Base-by-base conservation (phyloP, 768 basidiomycete species). In the Lentinula edodes region DNA sequence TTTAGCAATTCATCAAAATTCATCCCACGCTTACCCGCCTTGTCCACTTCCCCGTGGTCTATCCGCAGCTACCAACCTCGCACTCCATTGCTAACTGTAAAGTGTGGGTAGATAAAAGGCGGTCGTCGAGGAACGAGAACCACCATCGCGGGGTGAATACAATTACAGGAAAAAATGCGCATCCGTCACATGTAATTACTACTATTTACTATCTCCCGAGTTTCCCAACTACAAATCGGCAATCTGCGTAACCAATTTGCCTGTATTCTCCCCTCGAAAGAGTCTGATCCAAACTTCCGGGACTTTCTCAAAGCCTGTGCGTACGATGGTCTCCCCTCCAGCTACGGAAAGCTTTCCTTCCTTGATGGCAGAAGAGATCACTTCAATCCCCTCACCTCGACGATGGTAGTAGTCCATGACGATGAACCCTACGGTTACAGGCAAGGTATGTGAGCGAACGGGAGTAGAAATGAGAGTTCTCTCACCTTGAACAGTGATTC, bases 211-310 rank as follows among this genome's bases (percentile, higher is more conserved):
- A 39, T 6, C 38, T 23, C 9, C 8, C 28, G 50, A 23, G 28
- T 32, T 28, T 13, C 52, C 36, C 16, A 34, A 51, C 35, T 55
- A 55, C 16, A 55, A 42, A 56, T 56, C 55, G 39, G 55, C 55
- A 28, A 56, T 23, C 23, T 56, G 55, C 28, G 55, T 56, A 15
- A 56, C 55, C 20, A 56, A 43, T 23, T 56, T 56, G 6, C 55
- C 55, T 12, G 55, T 56, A 43, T 56, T 56, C 55, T 56, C 41
- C 41, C 55, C 55, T 20, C 55, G n/a, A 39, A 56, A 56, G 1
- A 56, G 42, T 39, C 20, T 41, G 12, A 56, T 56, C 55, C 55
- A 56, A 12, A 42, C 32, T 20, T 42, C 23, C 5, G 55, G 55
- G 6, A 56, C 20, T 16, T 56, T n/a, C 23, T 28, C 41, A 9